Evolutionary conservation across 106 monocot species (phyloP), one percentile per base, ranked within the genome.

Genomic region (Platanthera guangdongensis): DNA sequence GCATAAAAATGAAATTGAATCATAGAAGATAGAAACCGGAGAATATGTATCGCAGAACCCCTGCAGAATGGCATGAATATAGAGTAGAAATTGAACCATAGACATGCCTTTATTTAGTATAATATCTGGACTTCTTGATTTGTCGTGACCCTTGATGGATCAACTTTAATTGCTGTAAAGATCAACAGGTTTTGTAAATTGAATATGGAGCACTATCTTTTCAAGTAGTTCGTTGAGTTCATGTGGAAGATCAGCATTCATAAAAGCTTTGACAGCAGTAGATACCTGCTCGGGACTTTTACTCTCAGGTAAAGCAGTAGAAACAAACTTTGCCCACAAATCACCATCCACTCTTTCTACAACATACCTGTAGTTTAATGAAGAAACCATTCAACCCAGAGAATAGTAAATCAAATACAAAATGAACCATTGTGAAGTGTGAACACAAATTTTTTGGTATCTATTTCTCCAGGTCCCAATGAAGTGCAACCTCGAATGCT

Each of bases 171-270:
- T 54, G 95, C 95, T 9, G 95, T 95, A 72, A 95, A 81, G 55
- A 95, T 95, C 52, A 95, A 82, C 53, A 95, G 87, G 68, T 95
- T 95, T 74, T 95, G 95, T 67, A 95, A 68, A 83, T 95, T 95
- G 80, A 93, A 95, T 96, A 52, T 96, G 93, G 75, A 93, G 90
- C 16, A 96, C 93, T 51, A 93, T 93, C 87, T 96, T 96, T 68
- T 96, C 95, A 78, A 95, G 95, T 3, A 95, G 85, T 81, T 95
- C 95, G 81, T 90, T 95, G 28, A 95, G 76, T 82, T 95, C 95
- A 80, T 95, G 95, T 62, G 95, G 95, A 74, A 95, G 95, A 87
- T 95, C 95, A 71, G 95, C 95, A 8, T 90, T 93, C 95, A 95
- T 95, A n/a, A 95, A 93, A 83, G 95, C 92, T 82, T 95, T 95